phyloP scores from a whole-genome alignment of 805 yeast genomes.

The Saturnispora hagleri region DNA sequence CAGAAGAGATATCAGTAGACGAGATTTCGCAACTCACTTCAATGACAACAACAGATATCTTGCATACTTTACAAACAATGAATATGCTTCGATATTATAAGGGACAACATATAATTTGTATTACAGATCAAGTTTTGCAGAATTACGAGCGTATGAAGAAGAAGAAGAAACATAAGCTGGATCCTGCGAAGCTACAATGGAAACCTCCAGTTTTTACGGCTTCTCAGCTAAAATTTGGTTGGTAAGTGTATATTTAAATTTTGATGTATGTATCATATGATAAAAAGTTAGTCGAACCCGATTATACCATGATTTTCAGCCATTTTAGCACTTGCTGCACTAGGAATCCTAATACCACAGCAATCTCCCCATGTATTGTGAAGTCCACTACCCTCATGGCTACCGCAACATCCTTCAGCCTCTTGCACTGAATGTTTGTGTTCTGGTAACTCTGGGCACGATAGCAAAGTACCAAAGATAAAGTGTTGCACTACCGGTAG shows the following conservation, averaged over 20 bases:
- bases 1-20: conserved; percentile 59
- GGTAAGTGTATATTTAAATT: conserved; percentile 39
- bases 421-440: conserved; percentile 22
- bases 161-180: conserved; percentile 66
- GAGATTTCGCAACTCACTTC: conserved; percentile 80
- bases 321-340: conserved; percentile 85
- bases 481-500: conserved; percentile 93
- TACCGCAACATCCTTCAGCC: conserved; percentile 10
- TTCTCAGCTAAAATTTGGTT: conserved; percentile 89
- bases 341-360: conserved; percentile 93
- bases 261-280: neutral
- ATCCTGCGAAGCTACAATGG: conserved; percentile 71
- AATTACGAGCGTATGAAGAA: conserved; percentile 59
- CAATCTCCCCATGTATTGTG: conserved; percentile 86
- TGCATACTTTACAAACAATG: conserved; percentile 86
- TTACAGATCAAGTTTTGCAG: conserved; percentile 74
- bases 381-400: conserved; percentile 15
- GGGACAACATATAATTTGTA: conserved; percentile 85
- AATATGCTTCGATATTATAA: conserved; percentile 86
- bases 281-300: conserved; percentile 50
- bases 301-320: conserved; percentile 37
- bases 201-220: conserved; percentile 95
- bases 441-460: conserved; percentile 64
- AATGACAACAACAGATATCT: conserved; percentile 93
- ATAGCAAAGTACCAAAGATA: conserved; percentile 62